Conservation (phyloP, 306 rosid species). For the Lotus japonicus region DNA sequence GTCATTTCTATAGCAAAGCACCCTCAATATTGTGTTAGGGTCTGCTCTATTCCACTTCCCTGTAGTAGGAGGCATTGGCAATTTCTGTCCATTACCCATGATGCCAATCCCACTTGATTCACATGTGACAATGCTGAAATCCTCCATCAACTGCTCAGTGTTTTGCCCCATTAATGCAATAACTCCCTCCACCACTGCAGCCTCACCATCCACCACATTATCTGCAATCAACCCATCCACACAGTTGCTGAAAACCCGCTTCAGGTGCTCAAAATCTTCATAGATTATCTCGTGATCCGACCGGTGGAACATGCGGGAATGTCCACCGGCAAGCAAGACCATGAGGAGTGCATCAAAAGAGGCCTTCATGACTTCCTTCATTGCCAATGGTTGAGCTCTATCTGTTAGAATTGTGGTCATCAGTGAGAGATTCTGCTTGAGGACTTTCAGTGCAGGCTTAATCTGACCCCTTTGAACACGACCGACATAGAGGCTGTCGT, state of each 20-base stretch:
- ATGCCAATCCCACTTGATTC: slow-evolving; percentile 66
- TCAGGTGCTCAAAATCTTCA: slow-evolving; percentile 60
- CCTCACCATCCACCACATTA: slow-evolving; percentile 63
- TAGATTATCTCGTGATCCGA: slow-evolving; percentile 45
- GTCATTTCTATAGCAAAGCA: slow-evolving; percentile 76
- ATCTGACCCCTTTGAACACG: slow-evolving; percentile 55
- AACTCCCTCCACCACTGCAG: slow-evolving; percentile 68
- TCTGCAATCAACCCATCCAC: slow-evolving; percentile 66
- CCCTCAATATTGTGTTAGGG: slow-evolving; percentile 85
- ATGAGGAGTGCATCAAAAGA: slow-evolving; percentile 64
- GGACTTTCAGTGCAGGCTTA: slow-evolving; percentile 39
- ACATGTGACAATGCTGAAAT: slow-evolving; percentile 68
- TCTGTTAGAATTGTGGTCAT: slow-evolving; percentile 43
- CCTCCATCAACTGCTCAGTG: slow-evolving; percentile 73
- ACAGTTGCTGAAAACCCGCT: slow-evolving; percentile 42
- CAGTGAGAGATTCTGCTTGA: slow-evolving; percentile 57
- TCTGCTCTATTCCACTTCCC: slow-evolving; percentile 78
- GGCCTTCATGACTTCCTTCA: slow-evolving; percentile 76
- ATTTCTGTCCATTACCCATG: slow-evolving; percentile 51
- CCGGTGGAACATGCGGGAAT: slow-evolving; percentile 43
- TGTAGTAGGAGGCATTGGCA: slow-evolving; percentile 95
- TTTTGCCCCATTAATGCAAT: slow-evolving; percentile 58
- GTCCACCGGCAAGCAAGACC: slow-evolving; percentile 87
- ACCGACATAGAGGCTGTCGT: slow-evolving; percentile 49
- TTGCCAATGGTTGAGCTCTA: slow-evolving; percentile 64